These are phyloP conservation scores for Euphorbia schlechtendalii DNA, from an alignment of 441 rosid species.

Conservation along the genomic window DNA sequence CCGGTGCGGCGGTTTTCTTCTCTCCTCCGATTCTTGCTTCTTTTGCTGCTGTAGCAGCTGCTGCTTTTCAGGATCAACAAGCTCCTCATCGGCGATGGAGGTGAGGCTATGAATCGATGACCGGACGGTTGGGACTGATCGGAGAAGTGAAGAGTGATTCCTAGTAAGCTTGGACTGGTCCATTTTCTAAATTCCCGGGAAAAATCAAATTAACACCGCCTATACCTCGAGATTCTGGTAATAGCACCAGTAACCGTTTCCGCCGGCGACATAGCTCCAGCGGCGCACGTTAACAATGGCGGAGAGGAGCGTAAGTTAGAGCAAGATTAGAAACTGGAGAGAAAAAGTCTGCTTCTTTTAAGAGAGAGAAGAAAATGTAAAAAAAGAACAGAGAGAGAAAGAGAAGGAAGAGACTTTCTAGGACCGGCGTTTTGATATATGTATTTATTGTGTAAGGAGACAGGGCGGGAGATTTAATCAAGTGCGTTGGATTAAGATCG, in stretches of 20 bases:
- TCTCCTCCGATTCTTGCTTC: conserved; percentile 30
- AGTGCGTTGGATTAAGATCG: conserved; percentile 38
- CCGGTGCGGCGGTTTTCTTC: conserved; percentile 30
- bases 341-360: background rate
- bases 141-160: conserved; percentile 73
- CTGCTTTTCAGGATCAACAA: conserved; percentile 21
- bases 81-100: conserved; percentile 51
- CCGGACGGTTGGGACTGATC: conserved; percentile 73
- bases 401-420: conserved; percentile 10
- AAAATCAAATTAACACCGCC: conserved; percentile 18
- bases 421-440: conserved; percentile 30
- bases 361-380: background rate
- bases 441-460: conserved; percentile 30
- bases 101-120: conserved; percentile 76
- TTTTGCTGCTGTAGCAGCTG: conserved; percentile 16
- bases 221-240: conserved; percentile 44
- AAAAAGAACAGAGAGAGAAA: conserved; percentile 14
- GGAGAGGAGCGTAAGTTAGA: conserved; percentile 27
- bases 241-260: conserved; percentile 23
- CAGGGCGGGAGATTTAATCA: conserved; percentile 35
- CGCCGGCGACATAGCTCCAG: conserved; percentile 42
- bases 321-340: conserved; percentile 7
- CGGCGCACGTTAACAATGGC: conserved; percentile 29
- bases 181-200: conserved; percentile 54
- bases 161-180: conserved; percentile 61